Percentiles rank a stretch among this genome's conserved stretches.
phyloP scores from a whole-genome alignment of 179 eudicot genomes.

The Pouteria campechiana region DNA sequence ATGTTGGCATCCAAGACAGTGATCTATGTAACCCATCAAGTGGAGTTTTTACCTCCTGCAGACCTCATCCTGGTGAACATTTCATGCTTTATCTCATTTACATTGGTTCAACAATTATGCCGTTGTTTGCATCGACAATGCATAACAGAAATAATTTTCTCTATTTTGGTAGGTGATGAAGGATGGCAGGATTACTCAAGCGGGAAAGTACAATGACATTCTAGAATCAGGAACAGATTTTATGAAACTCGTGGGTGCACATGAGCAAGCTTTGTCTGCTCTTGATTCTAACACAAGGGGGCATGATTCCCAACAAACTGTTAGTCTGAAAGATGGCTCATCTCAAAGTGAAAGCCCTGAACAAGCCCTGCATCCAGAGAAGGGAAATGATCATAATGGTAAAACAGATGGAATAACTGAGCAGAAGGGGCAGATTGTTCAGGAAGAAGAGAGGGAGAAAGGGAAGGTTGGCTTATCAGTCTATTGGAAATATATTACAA shows the following conservation, averaged over 20 bases:
- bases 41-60: constrained; percentile 77
- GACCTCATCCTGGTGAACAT: constrained; percentile 73
- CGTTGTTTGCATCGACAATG: too few relatives aligned
- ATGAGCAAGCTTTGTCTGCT: constrained; percentile 57
- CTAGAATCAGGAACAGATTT: constrained; percentile 68
- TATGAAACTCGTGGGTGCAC: constrained; percentile 89
- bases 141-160: too few relatives aligned
- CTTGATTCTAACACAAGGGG: constrained; percentile 26
- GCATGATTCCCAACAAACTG: neutral
- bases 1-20: constrained; percentile 63
- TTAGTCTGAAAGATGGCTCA: neutral
- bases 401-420: constrained; percentile 21
- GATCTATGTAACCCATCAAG: constrained; percentile 83
- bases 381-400: constrained; percentile 9
- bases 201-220: constrained; percentile 68
- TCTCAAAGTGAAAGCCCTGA: constrained; percentile 12
- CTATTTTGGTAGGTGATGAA: constrained; percentile 57
- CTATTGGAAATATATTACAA: constrained; percentile 80
- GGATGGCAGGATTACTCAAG: constrained; percentile 69
- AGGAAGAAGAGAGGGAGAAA: constrained; percentile 93
- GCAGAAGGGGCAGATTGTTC: constrained; percentile 55
- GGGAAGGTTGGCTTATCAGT: constrained; percentile 72
- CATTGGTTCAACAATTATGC: too few relatives aligned
- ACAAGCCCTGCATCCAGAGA: too few relatives aligned
- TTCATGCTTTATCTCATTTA: too few relatives aligned